Conservation (phyloP, 2,329 filamentous ascomycete species). For the Phialophora macrospora region DNA sequence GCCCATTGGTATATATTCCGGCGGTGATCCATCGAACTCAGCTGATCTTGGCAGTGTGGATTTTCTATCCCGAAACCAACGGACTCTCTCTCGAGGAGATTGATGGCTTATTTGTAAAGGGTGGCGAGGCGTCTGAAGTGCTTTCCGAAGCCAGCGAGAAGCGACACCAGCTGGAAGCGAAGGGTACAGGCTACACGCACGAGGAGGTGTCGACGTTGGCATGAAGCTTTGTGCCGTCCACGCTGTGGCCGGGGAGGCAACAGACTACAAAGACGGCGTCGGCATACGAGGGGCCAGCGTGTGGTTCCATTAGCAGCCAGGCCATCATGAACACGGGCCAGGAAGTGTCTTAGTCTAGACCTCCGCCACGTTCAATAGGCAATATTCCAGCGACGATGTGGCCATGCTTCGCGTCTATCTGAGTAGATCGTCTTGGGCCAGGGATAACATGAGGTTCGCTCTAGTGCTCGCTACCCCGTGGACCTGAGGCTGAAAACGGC, state of each 20-base stretch:
- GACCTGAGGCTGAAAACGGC: too few species aligned
- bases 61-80: slow-evolving; percentile 33
- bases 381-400: too few species aligned
- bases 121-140: not conserved
- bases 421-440: not conserved
- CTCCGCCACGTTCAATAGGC: too few species aligned
- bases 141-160: slow-evolving; percentile 6
- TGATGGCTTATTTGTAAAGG: slow-evolving; percentile 11
- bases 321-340: too few species aligned
- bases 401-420: not conserved
- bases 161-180: slow-evolving; percentile 3
- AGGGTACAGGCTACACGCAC: slow-evolving; percentile 1
- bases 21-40: not conserved
- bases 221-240: not conserved
- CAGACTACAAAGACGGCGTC: too few species aligned
- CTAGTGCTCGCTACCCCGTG: not conserved
- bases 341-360: too few species aligned
- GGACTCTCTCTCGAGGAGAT: slow-evolving; percentile 24
- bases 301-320: too few species aligned
- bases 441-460: not conserved
- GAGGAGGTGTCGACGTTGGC: not conserved
- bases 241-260: too few species aligned
- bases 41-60: not conserved
- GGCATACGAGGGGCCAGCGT: too few species aligned
- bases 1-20: slow-evolving; percentile 1